Conservation (phyloP, 2,329 filamentous ascomycete genomes). For the Colletotrichum sp. region DNA sequence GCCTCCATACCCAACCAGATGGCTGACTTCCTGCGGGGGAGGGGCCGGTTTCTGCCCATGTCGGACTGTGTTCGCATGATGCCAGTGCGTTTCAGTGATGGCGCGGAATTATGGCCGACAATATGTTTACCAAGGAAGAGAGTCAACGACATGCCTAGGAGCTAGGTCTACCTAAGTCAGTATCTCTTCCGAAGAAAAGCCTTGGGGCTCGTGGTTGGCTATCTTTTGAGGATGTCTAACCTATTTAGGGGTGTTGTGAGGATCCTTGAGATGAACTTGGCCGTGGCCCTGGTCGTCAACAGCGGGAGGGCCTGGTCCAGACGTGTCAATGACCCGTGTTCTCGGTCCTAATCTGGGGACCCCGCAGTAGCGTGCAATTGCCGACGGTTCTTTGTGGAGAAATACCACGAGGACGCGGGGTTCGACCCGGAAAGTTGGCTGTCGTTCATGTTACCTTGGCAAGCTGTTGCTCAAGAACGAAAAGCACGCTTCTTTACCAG, state of each 20-base stretch:
- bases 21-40: constrained; percentile 2
- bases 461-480: neutral
- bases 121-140: neutral
- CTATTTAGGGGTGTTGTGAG: neutral
- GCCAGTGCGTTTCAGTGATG: neutral
- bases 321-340: neutral
- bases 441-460: neutral
- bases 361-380: neutral
- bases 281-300: neutral
- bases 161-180: neutral
- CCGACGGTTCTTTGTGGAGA: neutral
- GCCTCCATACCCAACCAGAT: neutral
- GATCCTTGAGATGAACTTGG: neutral
- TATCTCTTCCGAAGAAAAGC: neutral
- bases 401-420: neutral
- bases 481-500: neutral
- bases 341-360: neutral
- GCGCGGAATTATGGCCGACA: neutral
- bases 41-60: neutral
- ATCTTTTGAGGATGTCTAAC: neutral
- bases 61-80: neutral
- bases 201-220: neutral
- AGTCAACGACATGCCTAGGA: neutral
- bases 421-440: neutral
- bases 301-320: neutral